Conservation (phyloP, 495 filamentous ascomycete species). For the Trichoderma asperelloides region DNA sequence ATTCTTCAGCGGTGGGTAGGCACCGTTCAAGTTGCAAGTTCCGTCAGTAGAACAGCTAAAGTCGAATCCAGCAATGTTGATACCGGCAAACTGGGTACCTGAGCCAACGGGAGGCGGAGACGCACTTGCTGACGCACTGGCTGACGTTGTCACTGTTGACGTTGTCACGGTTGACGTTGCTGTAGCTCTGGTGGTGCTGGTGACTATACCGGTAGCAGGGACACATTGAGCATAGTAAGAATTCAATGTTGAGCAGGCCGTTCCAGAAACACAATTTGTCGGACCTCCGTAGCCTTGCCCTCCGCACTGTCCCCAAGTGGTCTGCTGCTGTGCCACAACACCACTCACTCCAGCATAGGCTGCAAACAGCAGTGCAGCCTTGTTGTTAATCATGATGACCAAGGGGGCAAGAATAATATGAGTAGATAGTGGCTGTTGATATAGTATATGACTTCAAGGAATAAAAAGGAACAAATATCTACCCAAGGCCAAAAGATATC, state of each 20-base stretch:
- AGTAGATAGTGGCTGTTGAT: neutral
- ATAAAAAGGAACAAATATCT: neutral
- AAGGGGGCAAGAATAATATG: neutral
- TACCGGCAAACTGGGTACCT: constrained; percentile 17
- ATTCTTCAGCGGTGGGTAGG: constrained; percentile 26
- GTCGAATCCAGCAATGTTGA: constrained; percentile 39
- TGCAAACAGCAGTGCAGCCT: neutral
- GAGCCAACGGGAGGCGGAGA: neutral
- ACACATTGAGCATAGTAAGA: constrained; percentile 1
- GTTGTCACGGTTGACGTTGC: neutral
- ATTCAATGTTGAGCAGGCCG: neutral
- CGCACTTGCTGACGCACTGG: neutral
- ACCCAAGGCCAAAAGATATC: neutral
- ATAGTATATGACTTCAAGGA: neutral
- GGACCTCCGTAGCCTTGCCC: neutral
- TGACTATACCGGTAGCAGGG: constrained; percentile 1
- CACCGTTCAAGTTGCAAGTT: constrained; percentile 23
- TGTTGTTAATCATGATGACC: neutral
- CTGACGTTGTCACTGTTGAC: neutral
- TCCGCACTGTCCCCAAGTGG: neutral
- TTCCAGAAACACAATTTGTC: neutral
- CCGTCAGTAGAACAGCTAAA: constrained; percentile 42
- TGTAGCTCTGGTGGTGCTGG: neutral
- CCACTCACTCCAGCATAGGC: neutral
- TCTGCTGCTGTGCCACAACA: neutral